Evolutionary conservation across 176 grass and related monocot genomes (phyloP), one percentile per base, ranked within the genome.

Genomic region (Phragmites australis): DNA sequence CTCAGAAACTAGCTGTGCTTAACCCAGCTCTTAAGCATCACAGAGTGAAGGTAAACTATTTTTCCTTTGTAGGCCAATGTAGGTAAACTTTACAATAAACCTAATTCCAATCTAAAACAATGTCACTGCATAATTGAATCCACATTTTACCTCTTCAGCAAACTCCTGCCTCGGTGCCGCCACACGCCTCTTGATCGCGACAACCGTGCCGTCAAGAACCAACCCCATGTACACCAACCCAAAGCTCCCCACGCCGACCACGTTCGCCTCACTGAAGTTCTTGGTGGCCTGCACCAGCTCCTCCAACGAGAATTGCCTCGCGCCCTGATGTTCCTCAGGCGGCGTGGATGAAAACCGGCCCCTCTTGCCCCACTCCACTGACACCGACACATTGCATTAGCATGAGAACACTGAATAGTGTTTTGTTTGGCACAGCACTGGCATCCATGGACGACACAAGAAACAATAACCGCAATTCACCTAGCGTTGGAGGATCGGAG

Each of bases 221-320:
- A 98, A 55, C 21, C 92, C 95, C 88, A 91, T 98, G 86, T 98
- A 98, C n/a, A 98, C 92, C 23, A 93, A 53, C 0, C 95, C 95
- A 12, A 98, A 98, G 67, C 90, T 93, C 62, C 95, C 95, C 0
- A 81, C 81, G 6, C 95, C 95, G 4, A 98, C 90, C 42, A 94
- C 40, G 86, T 98, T 94, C 14, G 55, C 81, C 50, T 91, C 90
- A 44, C 76, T 78, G 73, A 98, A 98, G 84, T 89, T 86, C 52
- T 90, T 94, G 21, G 95, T 98, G 5, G 92, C 95, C 66, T 93
- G 92, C 37, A 76, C 81, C 75, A 98, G 87, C 65, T 98, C 95
- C 45, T 91, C 83, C 14, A 93, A 51, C 2, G 83, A 91, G 78
- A 98, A 98, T 64, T 89, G 88, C 83, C 88, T 92, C 19, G 78